Conservation (phyloP, 2,329 filamentous ascomycete genomes). For the Cladosporium sp. region DNA sequence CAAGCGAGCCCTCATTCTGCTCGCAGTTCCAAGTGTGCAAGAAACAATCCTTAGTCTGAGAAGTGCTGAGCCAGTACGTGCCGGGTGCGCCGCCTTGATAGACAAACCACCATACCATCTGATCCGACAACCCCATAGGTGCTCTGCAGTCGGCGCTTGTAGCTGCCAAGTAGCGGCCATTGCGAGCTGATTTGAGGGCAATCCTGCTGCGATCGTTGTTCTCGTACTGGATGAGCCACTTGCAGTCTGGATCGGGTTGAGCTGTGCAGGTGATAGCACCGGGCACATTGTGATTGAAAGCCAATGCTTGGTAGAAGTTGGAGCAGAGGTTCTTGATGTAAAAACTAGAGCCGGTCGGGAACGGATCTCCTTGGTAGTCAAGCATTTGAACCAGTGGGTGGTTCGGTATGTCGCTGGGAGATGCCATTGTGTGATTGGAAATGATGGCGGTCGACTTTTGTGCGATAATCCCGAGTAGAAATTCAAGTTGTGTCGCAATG, state of each 20-base stretch:
- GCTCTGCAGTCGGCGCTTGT: constrained; percentile 15
- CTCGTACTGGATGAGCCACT: constrained; percentile 24
- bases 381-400: constrained; percentile 20
- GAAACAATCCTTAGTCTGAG: constrained; percentile 22
- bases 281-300: constrained; percentile 15
- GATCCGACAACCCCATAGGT: constrained; percentile 12
- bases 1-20: constrained; percentile 1
- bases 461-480: neutral
- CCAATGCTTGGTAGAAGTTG: constrained; percentile 20
- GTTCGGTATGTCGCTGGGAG: constrained; percentile 22
- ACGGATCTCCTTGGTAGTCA: constrained; percentile 22
- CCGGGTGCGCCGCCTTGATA: constrained; percentile 18
- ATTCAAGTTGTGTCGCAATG: neutral
- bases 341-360: constrained; percentile 22
- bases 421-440: constrained; percentile 14
- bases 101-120: constrained; percentile 21
- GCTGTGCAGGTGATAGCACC: constrained; percentile 13
- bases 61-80: constrained; percentile 23
- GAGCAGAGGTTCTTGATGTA: constrained; percentile 23
- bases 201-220: constrained; percentile 22
- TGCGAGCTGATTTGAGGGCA: constrained; percentile 13
- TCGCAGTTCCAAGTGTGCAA: constrained; percentile 18
- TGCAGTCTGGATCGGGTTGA: constrained; percentile 19
- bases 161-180: constrained; percentile 18
- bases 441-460: neutral